Evolutionary conservation across 306 rosid species (phyloP).

Genomic region (Cucumis hystrix): DNA sequence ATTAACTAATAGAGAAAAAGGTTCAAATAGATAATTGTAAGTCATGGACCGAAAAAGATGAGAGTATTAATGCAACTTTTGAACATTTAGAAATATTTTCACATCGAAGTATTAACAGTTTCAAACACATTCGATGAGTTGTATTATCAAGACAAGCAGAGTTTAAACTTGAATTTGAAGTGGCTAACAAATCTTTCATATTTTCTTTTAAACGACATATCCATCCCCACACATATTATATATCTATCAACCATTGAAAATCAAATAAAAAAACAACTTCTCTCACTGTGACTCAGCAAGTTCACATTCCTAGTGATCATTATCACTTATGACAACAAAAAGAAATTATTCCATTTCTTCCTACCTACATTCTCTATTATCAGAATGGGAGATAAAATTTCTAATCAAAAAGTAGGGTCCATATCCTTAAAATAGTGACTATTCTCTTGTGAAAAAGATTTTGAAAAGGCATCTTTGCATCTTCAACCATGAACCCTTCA

Average conservation of each 20-base stretch:
- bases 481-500: conserved; percentile 4
- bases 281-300: background rate
- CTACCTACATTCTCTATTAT: background rate
- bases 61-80: too few relatives aligned
- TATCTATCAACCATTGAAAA: background rate
- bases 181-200: background rate
- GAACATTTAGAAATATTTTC: too few relatives aligned
- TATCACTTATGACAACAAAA: background rate
- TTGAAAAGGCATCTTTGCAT: conserved; percentile 2
- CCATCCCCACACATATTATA: background rate
- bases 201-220: background rate
- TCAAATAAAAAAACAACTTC: background rate
- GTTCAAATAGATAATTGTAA: too few relatives aligned
- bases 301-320: background rate
- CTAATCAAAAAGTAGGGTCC: background rate
- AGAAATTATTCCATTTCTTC: background rate
- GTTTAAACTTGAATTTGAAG: background rate
- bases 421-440: background rate
- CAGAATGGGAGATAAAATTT: background rate
- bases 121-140: background rate
- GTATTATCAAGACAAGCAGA: background rate
- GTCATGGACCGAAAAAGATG: too few relatives aligned
- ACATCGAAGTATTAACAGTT: too few relatives aligned
- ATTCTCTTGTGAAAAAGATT: background rate
- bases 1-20: too few relatives aligned